Base-by-base conservation (phyloP, 2,329 filamentous ascomycete genomes). In the Arthrobotrys sphaeroides region DNA sequence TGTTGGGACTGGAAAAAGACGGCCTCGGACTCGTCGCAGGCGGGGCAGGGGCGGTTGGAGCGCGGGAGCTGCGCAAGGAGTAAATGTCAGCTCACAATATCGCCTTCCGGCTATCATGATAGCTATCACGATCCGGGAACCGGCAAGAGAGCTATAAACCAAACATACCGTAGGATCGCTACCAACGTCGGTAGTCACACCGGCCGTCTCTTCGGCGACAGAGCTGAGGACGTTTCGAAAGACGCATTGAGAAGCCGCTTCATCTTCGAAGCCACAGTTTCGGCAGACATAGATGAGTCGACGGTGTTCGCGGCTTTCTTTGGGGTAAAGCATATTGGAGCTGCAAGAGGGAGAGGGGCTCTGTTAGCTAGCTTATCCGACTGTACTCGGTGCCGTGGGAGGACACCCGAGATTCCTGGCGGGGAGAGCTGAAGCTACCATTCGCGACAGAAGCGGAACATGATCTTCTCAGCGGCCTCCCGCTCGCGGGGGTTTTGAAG, bases 1-100 rank as follows among this genome's bases (percentile, higher is more conserved):
- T 98, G 94, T 83, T 99, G 95, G 77, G 94, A 97, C 85, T 99
- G 95, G 86, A 99, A 99, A 85, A 97, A 99, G 74, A 99, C 96
- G 49, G 94, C 93, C 84, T 98, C 94, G 79, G 89, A 89, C 83
- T 95, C 91, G 78, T 88, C 87, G 86, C 96, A 99, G 79, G 86
- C 87, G 61, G 93, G 93, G 84, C 95, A 99, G 75, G 87, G 87
- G 84, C 91, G 93, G 82, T 93, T 92, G 80, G 93, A 90, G 81
- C 94, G 90, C 78, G 95, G 95, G 83, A 98, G 91, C 94, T 97
- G 88, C 80, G 79, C 81, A 81, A 81, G 79, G 79, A 82, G 70
- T 36, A 3, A 43, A 5, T 5, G 26, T 45, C 43, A 49, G 20
- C 33, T 18, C n/a, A 40, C 16, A 13, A 3, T 22, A 20, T 16